Conservation (phyloP, 2,329 filamentous ascomycete species). For the Phaeoacremonium minimum region DNA sequence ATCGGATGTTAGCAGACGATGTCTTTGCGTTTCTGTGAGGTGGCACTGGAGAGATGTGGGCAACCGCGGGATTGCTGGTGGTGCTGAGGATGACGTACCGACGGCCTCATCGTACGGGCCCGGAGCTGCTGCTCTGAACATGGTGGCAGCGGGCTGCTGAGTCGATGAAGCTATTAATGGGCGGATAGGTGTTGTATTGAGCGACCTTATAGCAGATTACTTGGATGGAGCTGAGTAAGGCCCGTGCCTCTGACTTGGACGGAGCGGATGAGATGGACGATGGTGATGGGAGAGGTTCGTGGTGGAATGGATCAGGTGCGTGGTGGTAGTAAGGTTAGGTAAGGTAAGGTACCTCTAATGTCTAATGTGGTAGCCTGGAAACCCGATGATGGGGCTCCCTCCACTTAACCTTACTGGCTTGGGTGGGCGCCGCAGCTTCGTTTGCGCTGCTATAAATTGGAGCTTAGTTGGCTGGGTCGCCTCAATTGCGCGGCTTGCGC, state of each 20-base stretch:
- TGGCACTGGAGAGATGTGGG: too few species aligned
- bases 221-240: background rate
- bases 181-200: background rate
- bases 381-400: too few species aligned
- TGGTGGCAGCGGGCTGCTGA: slow-evolving; percentile 29
- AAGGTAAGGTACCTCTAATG: background rate
- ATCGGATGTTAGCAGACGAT: slow-evolving; percentile 2
- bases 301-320: background rate
- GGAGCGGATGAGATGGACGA: too few species aligned
- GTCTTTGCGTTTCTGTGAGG: too few species aligned
- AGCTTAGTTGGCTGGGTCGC: too few species aligned
- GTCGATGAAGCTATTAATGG: background rate
- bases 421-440: too few species aligned
- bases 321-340: background rate
- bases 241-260: background rate
- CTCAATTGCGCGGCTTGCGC: too few species aligned
- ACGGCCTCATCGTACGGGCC: slow-evolving; percentile 57
- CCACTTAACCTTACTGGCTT: too few species aligned
- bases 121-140: slow-evolving; percentile 55
- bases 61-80: background rate
- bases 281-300: background rate
- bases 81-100: slow-evolving; percentile 36
- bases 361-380: too few species aligned
- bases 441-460: too few species aligned
- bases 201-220: too few species aligned